These are phyloP conservation scores for Leccinum pallidistipes DNA, from an alignment of 1,284 basidiomycete species.

Conservation along the genomic window DNA sequence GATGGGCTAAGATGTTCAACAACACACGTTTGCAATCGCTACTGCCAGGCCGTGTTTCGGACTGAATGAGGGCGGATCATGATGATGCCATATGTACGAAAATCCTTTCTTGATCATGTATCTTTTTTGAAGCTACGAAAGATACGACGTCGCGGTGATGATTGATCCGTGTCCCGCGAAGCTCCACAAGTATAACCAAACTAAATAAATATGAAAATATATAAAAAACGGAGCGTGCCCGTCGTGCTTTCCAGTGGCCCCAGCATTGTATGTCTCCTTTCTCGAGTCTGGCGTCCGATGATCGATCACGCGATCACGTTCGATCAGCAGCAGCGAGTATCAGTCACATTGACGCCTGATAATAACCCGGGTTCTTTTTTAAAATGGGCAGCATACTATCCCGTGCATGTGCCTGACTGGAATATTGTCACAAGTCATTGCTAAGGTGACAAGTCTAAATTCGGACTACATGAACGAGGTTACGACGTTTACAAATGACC, in stretches of 20 bases:
- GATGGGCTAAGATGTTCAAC: background rate
- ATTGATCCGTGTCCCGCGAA: background rate
- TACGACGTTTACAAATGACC: background rate
- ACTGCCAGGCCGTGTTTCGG: background rate
- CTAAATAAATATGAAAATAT: too few species aligned
- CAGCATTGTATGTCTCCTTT: background rate
- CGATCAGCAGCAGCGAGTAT: background rate
- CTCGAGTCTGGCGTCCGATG: background rate
- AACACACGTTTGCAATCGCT: background rate
- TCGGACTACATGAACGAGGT: background rate
- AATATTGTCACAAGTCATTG: too few species aligned
- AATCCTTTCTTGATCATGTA: background rate
- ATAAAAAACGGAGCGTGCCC: background rate
- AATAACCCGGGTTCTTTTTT: too few species aligned
- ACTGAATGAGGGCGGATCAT: background rate
- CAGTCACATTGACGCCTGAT: background rate
- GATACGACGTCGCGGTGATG: background rate
- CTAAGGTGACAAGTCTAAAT: background rate
- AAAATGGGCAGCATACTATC: background rate
- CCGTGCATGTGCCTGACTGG: too few species aligned
- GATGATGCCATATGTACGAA: background rate
- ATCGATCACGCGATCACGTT: background rate
- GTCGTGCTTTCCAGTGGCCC: background rate
- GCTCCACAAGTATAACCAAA: background rate
- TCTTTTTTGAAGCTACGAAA: background rate